phyloP scores from a whole-genome alignment of 139 green algal genomes.

The Desmodesmus armatus region DNA sequence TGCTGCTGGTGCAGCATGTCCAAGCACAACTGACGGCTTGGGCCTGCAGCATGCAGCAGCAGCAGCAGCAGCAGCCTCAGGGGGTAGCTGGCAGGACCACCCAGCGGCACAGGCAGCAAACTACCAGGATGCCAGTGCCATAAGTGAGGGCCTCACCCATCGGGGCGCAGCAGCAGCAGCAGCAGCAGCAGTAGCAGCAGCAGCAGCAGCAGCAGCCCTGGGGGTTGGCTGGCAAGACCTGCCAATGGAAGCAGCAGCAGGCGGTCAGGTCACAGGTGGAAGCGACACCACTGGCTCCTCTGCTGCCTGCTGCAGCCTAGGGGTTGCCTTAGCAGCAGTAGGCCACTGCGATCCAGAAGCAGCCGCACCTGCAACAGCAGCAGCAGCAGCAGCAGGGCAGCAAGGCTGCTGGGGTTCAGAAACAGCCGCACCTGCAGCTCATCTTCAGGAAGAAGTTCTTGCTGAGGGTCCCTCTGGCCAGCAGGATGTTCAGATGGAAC shows the following conservation, averaged over 20 bases:
- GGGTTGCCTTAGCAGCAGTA: too few species aligned
- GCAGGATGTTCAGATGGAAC: background rate
- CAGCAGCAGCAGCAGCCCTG: background rate
- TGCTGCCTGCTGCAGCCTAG: too few species aligned
- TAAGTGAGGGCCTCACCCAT: too few species aligned
- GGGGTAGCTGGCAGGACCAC: background rate
- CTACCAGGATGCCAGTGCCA: constrained; percentile 1
- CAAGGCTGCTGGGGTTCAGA: background rate
- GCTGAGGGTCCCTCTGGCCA: background rate
- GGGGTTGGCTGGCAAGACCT: too few species aligned
- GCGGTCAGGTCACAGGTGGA: too few species aligned
- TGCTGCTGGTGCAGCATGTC: background rate
- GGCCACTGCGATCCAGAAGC: background rate
- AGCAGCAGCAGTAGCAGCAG: background rate
- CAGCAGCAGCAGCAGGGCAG: background rate
- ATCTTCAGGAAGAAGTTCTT: too few species aligned
- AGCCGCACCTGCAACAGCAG: background rate
- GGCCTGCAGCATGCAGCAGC: background rate
- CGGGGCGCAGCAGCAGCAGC: constrained; percentile 14
- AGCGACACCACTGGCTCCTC: too few species aligned
- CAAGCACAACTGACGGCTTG: too few species aligned
- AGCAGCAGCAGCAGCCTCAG: background rate
- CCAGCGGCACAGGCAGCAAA: background rate
- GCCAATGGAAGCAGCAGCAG: too few species aligned
- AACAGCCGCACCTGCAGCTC: constrained; percentile 10